phyloP scores from a whole-genome alignment of 1,284 basidiomycete species.

The Somion occarium region DNA sequence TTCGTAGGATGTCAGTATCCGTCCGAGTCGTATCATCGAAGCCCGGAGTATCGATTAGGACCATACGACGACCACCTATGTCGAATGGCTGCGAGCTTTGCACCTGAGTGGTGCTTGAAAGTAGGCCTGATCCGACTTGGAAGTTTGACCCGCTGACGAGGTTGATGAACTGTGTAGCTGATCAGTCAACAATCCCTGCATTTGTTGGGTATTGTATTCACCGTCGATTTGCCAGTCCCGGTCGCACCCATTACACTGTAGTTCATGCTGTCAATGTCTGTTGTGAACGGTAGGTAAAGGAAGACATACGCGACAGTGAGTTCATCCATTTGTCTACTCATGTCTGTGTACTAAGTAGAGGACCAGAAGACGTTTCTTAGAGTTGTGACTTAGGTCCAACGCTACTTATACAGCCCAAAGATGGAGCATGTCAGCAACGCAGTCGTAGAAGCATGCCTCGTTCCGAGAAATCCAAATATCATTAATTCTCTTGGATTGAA shows the following conservation, averaged over 20 bases:
- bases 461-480: too few relatives aligned
- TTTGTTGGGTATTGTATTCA: not conserved
- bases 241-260: constrained; percentile 18
- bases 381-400: too few relatives aligned
- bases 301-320: too few relatives aligned
- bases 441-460: too few relatives aligned
- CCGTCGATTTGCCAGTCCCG: constrained; percentile 19
- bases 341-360: too few relatives aligned
- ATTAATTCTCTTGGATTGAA: too few relatives aligned
- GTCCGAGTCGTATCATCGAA: constrained; percentile 31
- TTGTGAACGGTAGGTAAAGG: too few relatives aligned
- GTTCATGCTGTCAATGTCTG: too few relatives aligned
- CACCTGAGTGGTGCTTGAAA: constrained; percentile 16
- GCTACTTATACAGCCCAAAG: too few relatives aligned
- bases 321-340: too few relatives aligned
- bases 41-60: constrained; percentile 32
- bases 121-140: constrained; percentile 12
- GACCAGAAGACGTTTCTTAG: too few relatives aligned
- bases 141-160: constrained; percentile 17
- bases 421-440: too few relatives aligned
- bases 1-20: constrained; percentile 15
- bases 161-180: constrained; percentile 19
- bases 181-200: not conserved
- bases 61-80: constrained; percentile 23
- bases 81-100: constrained; percentile 12